Conservation (phyloP, 148 eudicot species). For the Hydrangea macrophylla region DNA sequence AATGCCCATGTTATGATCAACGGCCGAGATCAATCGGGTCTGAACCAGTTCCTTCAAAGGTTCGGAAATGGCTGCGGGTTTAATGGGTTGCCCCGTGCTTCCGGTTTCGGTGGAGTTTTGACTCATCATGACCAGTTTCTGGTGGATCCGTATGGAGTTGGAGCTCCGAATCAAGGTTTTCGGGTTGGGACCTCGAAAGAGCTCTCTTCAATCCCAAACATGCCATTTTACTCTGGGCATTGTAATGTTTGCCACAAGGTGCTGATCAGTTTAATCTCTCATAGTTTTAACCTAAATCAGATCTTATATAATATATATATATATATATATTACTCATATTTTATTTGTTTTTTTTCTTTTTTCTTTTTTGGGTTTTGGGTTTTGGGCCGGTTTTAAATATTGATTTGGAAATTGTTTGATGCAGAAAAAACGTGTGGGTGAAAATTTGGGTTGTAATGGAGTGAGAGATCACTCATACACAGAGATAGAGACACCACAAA, state of each 20-base stretch:
- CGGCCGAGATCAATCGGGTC: conserved; percentile 10
- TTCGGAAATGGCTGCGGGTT: conserved; percentile 14
- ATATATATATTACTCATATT: neutral
- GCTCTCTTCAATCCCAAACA: conserved; percentile 63
- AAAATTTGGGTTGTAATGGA: conserved; percentile 14
- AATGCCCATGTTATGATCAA: neutral
- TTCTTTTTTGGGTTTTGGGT: neutral
- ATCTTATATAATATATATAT: neutral
- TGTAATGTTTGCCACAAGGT: conserved; percentile 30
- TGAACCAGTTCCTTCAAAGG: conserved; percentile 14
- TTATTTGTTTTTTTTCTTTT: neutral
- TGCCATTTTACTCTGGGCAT: neutral
- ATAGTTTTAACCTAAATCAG: neutral
- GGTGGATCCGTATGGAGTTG: conserved; percentile 14
- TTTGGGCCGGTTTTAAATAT: neutral
- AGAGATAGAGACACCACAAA: neutral
- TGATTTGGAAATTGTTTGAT: neutral
- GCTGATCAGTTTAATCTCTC: neutral
- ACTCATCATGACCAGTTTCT: neutral
- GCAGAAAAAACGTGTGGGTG: conserved; percentile 27
- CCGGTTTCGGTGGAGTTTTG: neutral
- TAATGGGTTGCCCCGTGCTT: neutral
- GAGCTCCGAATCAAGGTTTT: conserved; percentile 4
- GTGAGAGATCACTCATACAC: neutral
- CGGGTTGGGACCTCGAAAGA: conserved; percentile 29